Conservation (phyloP, 441 rosid species). For the Adansonia madagascariensis region DNA sequence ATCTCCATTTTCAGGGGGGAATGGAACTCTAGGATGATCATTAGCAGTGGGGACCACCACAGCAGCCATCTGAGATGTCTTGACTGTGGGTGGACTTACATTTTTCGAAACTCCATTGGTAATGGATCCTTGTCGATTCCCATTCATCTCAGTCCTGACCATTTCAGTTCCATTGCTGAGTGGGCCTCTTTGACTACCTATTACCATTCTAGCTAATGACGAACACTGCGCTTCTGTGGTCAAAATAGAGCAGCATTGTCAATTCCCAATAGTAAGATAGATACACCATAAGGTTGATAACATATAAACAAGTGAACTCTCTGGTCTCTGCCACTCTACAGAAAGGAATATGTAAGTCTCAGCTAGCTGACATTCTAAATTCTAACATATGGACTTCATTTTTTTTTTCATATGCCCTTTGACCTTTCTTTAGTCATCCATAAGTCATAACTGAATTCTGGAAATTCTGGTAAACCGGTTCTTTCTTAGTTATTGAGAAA, state of each 20-base stretch:
- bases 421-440: not conserved
- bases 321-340: not conserved
- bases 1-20: slow-evolving; percentile 52
- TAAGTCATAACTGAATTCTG: not conserved
- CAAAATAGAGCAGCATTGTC: slow-evolving; percentile 21
- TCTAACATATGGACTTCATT: not conserved
- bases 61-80: slow-evolving; percentile 37
- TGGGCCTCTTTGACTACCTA: slow-evolving; percentile 45
- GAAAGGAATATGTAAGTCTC: not conserved
- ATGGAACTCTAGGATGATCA: slow-evolving; percentile 41
- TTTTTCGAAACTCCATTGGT: slow-evolving; percentile 50
- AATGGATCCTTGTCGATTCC: slow-evolving; percentile 47
- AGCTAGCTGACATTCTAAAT: slow-evolving; percentile 4
- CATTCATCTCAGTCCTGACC: slow-evolving; percentile 45
- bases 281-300: not conserved
- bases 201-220: slow-evolving; percentile 62
- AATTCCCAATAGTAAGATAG: slow-evolving; percentile 3
- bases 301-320: not conserved
- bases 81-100: slow-evolving; percentile 39
- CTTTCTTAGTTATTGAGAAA: not conserved
- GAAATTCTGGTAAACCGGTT: not conserved
- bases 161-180: slow-evolving; percentile 42
- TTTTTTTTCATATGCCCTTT: no score
- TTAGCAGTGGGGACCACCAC: slow-evolving; percentile 31
- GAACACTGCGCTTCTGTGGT: slow-evolving; percentile 68